Conservation (phyloP, 2,329 filamentous ascomycete species). For the Magnaporthiopsis rhizophila region DNA sequence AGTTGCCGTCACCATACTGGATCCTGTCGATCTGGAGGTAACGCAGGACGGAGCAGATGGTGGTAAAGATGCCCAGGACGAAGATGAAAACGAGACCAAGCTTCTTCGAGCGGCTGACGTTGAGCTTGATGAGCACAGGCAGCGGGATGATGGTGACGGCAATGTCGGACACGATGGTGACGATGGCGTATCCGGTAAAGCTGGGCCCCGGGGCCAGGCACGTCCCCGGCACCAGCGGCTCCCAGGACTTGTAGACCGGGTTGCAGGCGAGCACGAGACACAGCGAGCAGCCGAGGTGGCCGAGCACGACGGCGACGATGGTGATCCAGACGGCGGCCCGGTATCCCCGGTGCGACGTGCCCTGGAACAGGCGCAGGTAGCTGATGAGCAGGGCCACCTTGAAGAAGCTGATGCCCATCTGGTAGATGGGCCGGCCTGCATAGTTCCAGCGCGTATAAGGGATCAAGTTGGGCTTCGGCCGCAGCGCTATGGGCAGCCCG, state of each 20-base stretch:
- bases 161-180: constrained; percentile 43
- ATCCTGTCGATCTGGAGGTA: constrained; percentile 43
- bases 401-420: constrained; percentile 47
- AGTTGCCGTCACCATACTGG: constrained; percentile 42
- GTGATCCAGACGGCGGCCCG: constrained; percentile 34
- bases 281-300: constrained; percentile 40
- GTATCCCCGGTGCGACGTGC: constrained; percentile 37
- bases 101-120: constrained; percentile 40
- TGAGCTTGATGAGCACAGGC: constrained; percentile 39
- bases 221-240: constrained; percentile 27
- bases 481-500: constrained; percentile 34
- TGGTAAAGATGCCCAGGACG: constrained; percentile 45
- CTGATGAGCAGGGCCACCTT: constrained; percentile 46
- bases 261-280: constrained; percentile 41
- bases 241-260: constrained; percentile 41
- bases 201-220: constrained; percentile 39
- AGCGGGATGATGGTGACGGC: constrained; percentile 41
- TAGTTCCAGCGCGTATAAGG: constrained; percentile 43
- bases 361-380: constrained; percentile 41
- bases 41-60: constrained; percentile 43
- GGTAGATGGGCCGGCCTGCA: constrained; percentile 45
- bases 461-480: constrained; percentile 34
- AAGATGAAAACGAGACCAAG: constrained; percentile 43
- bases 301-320: constrained; percentile 33
- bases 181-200: constrained; percentile 42